Evolutionary conservation across 805 yeast species (phyloP).

Genomic region (Candida silvicultrix): DNA sequence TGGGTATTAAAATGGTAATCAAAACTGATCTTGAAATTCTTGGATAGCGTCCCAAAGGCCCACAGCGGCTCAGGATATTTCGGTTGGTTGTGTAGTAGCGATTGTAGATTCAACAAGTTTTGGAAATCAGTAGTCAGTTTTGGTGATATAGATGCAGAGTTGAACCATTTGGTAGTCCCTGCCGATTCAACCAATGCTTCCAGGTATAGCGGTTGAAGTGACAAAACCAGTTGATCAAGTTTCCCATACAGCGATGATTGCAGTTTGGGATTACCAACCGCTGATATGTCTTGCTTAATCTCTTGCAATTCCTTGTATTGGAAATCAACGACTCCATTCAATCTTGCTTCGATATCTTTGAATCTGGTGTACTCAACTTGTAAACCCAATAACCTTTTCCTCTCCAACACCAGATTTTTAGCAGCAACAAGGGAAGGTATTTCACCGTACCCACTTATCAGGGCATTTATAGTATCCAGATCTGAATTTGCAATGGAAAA

Average conservation of each 20-base stretch:
- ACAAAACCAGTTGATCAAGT: constrained; percentile 6
- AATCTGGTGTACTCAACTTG: constrained; percentile 2
- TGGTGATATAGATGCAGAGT: constrained; percentile 1
- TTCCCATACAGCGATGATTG: background rate
- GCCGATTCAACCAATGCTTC: background rate
- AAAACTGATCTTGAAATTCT: constrained; percentile 42
- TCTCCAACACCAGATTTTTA: constrained; percentile 8
- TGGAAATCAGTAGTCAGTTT: constrained; percentile 2
- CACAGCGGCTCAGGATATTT: constrained; percentile 38
- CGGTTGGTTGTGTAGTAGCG: constrained; percentile 3
- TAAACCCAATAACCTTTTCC: background rate
- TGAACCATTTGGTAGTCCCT: constrained; percentile 13
- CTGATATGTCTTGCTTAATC: constrained; percentile 3
- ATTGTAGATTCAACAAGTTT: constrained; percentile 13
- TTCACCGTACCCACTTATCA: constrained; percentile 15
- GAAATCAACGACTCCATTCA: constrained; percentile 7
- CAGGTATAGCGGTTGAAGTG: constrained; percentile 7
- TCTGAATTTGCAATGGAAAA: constrained; percentile 11
- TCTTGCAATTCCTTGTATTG: constrained; percentile 7
- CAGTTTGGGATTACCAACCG: background rate
- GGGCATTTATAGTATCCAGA: constrained; percentile 15
- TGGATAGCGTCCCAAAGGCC: constrained; percentile 41
- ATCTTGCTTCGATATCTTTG: constrained; percentile 4
- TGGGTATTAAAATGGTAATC: constrained; percentile 45
- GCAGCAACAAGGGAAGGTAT: constrained; percentile 13